A percentile compares a stretch with the other conserved stretches of the same genome.
Evolutionary conservation across 108 stramenopile genomes (phyloP).

Genomic region (Bacterosira constricta): DNA sequence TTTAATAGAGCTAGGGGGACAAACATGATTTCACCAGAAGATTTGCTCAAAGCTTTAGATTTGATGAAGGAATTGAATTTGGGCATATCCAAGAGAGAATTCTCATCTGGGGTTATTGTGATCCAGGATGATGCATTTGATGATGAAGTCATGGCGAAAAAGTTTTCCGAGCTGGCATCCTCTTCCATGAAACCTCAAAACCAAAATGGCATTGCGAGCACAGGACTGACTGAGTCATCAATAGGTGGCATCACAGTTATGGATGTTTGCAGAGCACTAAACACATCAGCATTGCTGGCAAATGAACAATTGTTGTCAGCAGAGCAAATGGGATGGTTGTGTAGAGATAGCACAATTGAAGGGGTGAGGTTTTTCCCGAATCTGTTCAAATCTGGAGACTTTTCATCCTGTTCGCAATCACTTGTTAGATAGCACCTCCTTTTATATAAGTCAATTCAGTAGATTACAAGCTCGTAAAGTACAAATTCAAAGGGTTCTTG

Average conservation of each 20-base stretch:
- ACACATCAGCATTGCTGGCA: conserved; percentile 80
- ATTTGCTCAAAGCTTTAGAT: conserved; percentile 80
- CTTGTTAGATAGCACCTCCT: conserved; percentile 7
- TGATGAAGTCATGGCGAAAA: conserved; percentile 58
- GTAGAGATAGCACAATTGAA: conserved; percentile 86
- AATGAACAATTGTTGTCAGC: conserved; percentile 83
- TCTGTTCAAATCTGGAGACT: conserved; percentile 49
- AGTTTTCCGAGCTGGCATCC: conserved; percentile 52
- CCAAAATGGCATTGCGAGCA: background rate
- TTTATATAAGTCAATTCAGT: too few species aligned
- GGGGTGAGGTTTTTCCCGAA: conserved; percentile 85
- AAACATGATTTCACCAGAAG: conserved; percentile 95
- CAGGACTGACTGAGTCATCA: background rate
- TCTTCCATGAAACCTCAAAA: conserved; percentile 22
- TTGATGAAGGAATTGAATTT: conserved; percentile 70
- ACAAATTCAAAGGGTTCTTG: too few species aligned
- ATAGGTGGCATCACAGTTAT: conserved; percentile 56
- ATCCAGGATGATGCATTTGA: conserved; percentile 80
- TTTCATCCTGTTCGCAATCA: background rate
- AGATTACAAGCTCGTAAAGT: too few species aligned
- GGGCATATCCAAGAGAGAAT: conserved; percentile 81
- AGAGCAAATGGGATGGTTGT: conserved; percentile 77
- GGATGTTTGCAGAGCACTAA: conserved; percentile 62
- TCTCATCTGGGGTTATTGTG: conserved; percentile 86
- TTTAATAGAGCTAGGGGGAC: conserved; percentile 97